Evolutionary conservation across 306 rosid genomes (phyloP), one percentile per base, ranked within the genome.

Genomic region (Acacia crassicarpa): DNA sequence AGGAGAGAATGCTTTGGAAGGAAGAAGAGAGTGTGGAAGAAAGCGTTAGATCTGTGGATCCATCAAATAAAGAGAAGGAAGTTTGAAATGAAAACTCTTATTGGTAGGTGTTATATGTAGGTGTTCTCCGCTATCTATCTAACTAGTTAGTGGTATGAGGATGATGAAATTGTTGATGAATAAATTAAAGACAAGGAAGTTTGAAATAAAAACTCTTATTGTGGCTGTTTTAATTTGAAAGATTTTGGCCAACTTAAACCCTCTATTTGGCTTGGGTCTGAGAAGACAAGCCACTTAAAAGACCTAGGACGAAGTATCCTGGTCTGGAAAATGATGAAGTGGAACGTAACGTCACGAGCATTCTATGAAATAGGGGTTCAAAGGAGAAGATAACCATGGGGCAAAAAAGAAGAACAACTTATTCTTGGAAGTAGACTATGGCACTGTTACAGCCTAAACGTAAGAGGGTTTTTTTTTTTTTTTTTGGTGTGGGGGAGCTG

Each of bases 201-300:
- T 48, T 15, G 16, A 48, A 4, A 48, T 48, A 8, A 48, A 4
- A 15, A 48, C 54, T 48, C 15, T 15, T 14, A 12, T 48, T 1
- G 1, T 4, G 54, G 20, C 77, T 78, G 38, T 43, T 35, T 35
- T 4, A 35, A 5, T 76, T 75, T 71, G 58, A 25, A 44, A 13
- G 75, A 75, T 35, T 41, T 83, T 72, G 80, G 59, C 78, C 81
- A 82, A 84, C 80, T 72, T 78, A 79, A 69, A 81, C 69, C 54
- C 53, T 75, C 30, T 45, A 12, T 53, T 53, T 17, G 20, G 35
- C 71, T 17, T 1, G 53, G 48, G 12, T 67, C 85, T 74, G 27
- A 72, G 89, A 86, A 79, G 89, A 86, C 91, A 84, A 65, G 87
- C 85, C 88, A 15, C 88, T 87, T 88, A 90, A 88, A 88, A 85